These are phyloP conservation scores for Phanerodontia chrysosporium DNA, from an alignment of 768 basidiomycete genomes.

Conservation along the genomic window DNA sequence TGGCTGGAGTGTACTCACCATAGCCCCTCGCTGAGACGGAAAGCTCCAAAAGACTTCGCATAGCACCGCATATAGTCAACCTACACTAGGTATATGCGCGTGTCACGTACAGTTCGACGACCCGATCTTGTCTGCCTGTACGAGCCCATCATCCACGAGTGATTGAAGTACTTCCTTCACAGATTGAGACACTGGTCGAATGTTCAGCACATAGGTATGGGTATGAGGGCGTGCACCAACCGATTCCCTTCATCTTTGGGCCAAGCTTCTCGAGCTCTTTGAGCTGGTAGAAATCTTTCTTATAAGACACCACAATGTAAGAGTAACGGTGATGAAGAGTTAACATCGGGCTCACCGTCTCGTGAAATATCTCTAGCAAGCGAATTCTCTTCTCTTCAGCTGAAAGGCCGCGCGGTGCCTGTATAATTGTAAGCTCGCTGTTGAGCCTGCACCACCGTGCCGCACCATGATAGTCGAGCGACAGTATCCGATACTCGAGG, in stretches of 20 bases:
- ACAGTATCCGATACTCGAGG: no score
- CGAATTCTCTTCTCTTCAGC: constrained; percentile 88
- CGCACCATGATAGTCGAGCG: no score
- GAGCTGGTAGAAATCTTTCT: constrained; percentile 89
- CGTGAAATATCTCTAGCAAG: constrained; percentile 90
- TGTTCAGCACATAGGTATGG: not conserved
- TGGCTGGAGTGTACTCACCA: constrained; percentile 38
- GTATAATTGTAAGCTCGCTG: not conserved
- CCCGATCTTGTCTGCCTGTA: constrained; percentile 89
- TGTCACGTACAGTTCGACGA: constrained; percentile 83
- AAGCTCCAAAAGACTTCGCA: constrained; percentile 91
- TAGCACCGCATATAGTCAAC: constrained; percentile 20
- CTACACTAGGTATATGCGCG: constrained; percentile 7
- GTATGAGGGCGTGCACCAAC: constrained; percentile 34
- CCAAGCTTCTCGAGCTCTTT: constrained; percentile 92
- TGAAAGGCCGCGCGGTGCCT: constrained; percentile 83
- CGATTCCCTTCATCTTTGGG: constrained; percentile 88
- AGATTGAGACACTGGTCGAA: constrained; percentile 70
- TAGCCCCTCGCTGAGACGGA: constrained; percentile 80
- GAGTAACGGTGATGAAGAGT: not conserved
- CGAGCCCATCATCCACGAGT: constrained; percentile 81
- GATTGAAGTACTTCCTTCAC: constrained; percentile 91
- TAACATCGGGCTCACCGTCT: constrained; percentile 50
- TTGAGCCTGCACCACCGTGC: no score
- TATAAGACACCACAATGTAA: not conserved